A percentile compares a stretch with the other conserved stretches of the same genome.
These are phyloP conservation scores for Populus trichocarpa DNA, from an alignment of 441 rosid genomes.

Conservation along the genomic window DNA sequence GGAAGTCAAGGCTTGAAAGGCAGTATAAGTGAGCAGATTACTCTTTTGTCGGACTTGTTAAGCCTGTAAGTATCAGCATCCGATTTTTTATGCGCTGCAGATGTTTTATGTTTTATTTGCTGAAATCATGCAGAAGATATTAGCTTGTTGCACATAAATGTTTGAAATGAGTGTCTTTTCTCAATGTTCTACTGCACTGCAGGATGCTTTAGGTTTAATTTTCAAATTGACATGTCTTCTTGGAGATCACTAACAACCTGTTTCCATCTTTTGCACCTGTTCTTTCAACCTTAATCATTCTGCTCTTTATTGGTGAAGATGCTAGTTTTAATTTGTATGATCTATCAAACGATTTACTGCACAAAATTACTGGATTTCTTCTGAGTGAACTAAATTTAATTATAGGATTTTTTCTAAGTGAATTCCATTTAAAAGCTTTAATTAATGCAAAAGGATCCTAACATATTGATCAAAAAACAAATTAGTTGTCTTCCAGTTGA, in stretches of 20 bases:
- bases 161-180: background rate
- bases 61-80: slow-evolving; percentile 69
- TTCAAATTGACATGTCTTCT: background rate
- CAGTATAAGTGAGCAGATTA: slow-evolving; percentile 72
- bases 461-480: background rate
- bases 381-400: background rate
- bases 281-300: background rate
- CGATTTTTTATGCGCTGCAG: background rate
- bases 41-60: slow-evolving; percentile 76
- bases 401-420: background rate
- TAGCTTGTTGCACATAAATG: background rate
- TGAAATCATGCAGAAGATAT: background rate
- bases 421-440: background rate
- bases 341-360: background rate
- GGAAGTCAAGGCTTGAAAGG: slow-evolving; percentile 96
- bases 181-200: background rate
- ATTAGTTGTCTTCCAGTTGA: background rate
- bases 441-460: background rate
- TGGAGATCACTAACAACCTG: background rate
- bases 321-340: background rate
- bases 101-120: background rate
- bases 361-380: background rate
- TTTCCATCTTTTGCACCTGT: slow-evolving; percentile 1
- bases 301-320: background rate
- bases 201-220: background rate